Percentiles rank a stretch among this genome's conserved stretches.
phyloP scores from a whole-genome alignment of 306 rosid genomes.

The Amphicarpaea edgeworthii region DNA sequence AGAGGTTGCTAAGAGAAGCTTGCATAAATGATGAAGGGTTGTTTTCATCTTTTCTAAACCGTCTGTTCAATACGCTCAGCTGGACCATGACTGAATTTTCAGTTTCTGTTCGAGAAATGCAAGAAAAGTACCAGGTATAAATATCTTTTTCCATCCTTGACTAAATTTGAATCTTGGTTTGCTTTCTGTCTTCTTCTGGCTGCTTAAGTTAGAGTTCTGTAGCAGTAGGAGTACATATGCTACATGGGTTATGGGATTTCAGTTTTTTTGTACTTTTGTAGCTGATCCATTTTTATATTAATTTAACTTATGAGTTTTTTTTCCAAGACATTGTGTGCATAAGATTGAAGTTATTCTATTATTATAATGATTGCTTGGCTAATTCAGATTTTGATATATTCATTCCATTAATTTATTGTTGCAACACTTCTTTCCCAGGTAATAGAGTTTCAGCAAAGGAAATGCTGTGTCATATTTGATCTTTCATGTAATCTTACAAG shows the following conservation, averaged over 20 bases:
- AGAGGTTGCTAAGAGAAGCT: slow-evolving; percentile 86
- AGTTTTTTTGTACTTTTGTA: slow-evolving; percentile 10
- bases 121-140: slow-evolving; percentile 76
- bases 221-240: slow-evolving; percentile 26
- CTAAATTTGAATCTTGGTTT: slow-evolving; percentile 25
- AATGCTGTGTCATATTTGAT: slow-evolving; percentile 91
- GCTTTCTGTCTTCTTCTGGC: slow-evolving; percentile 34
- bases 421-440: slow-evolving; percentile 67
- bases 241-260: slow-evolving; percentile 19
- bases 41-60: slow-evolving; percentile 95
- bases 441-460: slow-evolving; percentile 91
- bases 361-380: slow-evolving; percentile 23
- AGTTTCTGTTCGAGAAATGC: slow-evolving; percentile 94
- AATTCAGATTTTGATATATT: slow-evolving; percentile 25
- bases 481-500: slow-evolving; percentile 96
- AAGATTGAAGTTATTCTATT: slow-evolving; percentile 30
- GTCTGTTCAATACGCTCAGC: slow-evolving; percentile 92
- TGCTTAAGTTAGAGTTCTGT: slow-evolving; percentile 41
- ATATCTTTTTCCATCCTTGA: slow-evolving; percentile 5
- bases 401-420: slow-evolving; percentile 39
- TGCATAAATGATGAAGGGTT: slow-evolving; percentile 76
- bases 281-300: not conserved
- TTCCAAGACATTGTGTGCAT: slow-evolving; percentile 13
- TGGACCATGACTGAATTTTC: slow-evolving; percentile 99
- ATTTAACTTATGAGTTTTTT: slow-evolving; percentile 17